Percentiles rank a stretch among this genome's conserved stretches.
Evolutionary conservation across 1,284 basidiomycete species (phyloP).

Genomic region (Apiotrichum laibachii): DNA sequence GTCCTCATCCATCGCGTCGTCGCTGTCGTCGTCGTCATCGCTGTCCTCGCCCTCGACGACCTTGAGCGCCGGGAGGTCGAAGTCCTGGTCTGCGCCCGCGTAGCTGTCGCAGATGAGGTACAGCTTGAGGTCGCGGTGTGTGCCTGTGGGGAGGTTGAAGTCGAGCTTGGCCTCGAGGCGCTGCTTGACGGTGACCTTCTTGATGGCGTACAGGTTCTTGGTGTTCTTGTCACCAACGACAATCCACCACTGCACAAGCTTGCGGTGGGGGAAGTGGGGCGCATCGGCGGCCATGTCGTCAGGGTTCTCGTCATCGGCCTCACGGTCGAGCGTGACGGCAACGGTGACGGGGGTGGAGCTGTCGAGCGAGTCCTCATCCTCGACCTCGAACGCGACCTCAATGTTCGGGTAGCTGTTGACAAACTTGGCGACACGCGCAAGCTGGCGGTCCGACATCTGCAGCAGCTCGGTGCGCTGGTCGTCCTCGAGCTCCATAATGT

Average conservation of each 20-base stretch:
- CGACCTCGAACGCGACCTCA: constrained; percentile 75
- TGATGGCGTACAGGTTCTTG: constrained; percentile 81
- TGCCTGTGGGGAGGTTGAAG: constrained; percentile 79
- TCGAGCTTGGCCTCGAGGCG: constrained; percentile 79
- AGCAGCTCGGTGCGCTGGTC: constrained; percentile 76
- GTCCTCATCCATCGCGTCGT: constrained; percentile 22
- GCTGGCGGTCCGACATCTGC: constrained; percentile 79
- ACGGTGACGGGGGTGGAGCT: constrained; percentile 79
- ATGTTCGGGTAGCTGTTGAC: constrained; percentile 92
- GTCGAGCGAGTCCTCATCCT: constrained; percentile 73
- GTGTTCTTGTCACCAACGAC: constrained; percentile 76
- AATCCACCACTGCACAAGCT: constrained; percentile 96
- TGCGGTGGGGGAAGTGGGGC: constrained; percentile 84
- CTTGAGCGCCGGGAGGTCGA: constrained; percentile 71
- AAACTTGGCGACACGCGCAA: constrained; percentile 78
- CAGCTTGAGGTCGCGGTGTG: constrained; percentile 68
- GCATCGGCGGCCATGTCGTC: constrained; percentile 79
- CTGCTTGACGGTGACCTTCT: constrained; percentile 84
- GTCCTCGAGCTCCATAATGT: constrained; percentile 96
- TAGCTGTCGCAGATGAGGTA: constrained; percentile 94
- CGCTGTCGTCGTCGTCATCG: constrained; percentile 54
- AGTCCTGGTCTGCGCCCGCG: constrained; percentile 84
- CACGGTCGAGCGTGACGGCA: constrained; percentile 73
- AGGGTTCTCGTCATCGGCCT: constrained; percentile 71
- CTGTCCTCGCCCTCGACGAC: constrained; percentile 82